Evolutionary conservation across 495 filamentous ascomycete species (phyloP).

Genomic region (Apodospora peruviana): DNA sequence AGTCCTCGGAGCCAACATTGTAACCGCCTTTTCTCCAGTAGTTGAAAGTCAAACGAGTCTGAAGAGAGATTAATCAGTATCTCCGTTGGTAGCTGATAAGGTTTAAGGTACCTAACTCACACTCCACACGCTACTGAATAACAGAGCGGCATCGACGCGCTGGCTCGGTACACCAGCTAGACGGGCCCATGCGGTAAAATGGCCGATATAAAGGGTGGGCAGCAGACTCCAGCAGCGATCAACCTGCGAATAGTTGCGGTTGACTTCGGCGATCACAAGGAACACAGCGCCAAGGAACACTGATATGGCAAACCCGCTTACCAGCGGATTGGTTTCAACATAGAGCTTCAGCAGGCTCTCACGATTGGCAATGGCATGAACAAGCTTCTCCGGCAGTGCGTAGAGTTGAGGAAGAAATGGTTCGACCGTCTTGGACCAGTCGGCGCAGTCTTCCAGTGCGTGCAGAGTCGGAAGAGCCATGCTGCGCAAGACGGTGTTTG

Average conservation of each 20-base stretch:
- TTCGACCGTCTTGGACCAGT: conserved; percentile 63
- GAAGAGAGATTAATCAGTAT: conserved; percentile 6
- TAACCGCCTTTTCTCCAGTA: conserved; percentile 98
- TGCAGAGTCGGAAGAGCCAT: conserved; percentile 69
- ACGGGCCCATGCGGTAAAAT: conserved; percentile 77
- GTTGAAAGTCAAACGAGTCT: conserved; percentile 85
- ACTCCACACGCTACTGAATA: conserved; percentile 73
- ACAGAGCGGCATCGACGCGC: conserved; percentile 66
- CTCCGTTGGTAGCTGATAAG: neutral
- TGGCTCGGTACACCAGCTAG: conserved; percentile 64
- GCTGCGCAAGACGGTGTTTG: neutral
- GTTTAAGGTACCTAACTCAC: conserved; percentile 43
- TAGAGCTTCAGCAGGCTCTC: conserved; percentile 61
- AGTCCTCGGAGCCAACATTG: conserved; percentile 81
- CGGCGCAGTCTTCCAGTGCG: conserved; percentile 63
- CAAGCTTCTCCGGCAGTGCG: conserved; percentile 59
- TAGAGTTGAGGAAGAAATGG: conserved; percentile 76
- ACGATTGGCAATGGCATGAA: conserved; percentile 49
- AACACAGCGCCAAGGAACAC: conserved; percentile 62
- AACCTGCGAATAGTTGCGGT: conserved; percentile 89
- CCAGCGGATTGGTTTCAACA: conserved; percentile 78
- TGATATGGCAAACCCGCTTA: conserved; percentile 68
- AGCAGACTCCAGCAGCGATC: conserved; percentile 88
- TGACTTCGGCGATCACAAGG: conserved; percentile 72
- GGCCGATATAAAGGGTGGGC: conserved; percentile 81